Evolutionary conservation across 306 rosid species (phyloP).

Genomic region (Cucurbita pepo): DNA sequence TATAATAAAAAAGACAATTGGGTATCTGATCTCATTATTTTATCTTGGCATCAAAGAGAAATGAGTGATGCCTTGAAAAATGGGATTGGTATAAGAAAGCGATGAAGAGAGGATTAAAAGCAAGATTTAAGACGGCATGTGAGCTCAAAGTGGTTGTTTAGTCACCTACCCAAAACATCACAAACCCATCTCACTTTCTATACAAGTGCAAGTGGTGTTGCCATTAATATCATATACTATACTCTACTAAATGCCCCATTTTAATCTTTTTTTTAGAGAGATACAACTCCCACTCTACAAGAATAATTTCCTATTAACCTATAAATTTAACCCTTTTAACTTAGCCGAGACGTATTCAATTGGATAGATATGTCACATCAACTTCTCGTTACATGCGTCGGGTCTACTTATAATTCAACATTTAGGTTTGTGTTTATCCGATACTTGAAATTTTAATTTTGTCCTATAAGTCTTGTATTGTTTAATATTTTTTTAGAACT

Average conservation of each 20-base stretch:
- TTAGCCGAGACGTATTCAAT: neutral
- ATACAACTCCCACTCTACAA: neutral
- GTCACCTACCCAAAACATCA: conserved; percentile 93
- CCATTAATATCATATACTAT: neutral
- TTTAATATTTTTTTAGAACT: too few relatives aligned
- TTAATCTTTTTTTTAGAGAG: neutral
- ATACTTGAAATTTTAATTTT: too few relatives aligned
- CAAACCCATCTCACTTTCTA: conserved; percentile 32
- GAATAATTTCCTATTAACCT: neutral
- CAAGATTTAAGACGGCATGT: conserved; percentile 41
- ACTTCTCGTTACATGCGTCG: neutral
- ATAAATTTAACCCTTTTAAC: neutral
- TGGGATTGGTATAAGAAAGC: conserved; percentile 24
- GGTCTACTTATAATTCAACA: neutral
- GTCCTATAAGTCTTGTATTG: too few relatives aligned
- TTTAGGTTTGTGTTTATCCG: too few relatives aligned
- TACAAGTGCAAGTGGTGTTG: conserved; percentile 1
- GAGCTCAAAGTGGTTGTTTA: conserved; percentile 76
- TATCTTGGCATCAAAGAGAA: conserved; percentile 42
- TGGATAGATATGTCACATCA: neutral
- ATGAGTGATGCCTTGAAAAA: conserved; percentile 44
- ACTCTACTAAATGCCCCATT: neutral
- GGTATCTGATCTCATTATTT: conserved; percentile 10
- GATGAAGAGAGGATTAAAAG: conserved; percentile 17
- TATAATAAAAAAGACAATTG: conserved; percentile 3